phyloP scores from a whole-genome alignment of 225 moss, liverwort and hornwort species.

The Neckera pumila region DNA sequence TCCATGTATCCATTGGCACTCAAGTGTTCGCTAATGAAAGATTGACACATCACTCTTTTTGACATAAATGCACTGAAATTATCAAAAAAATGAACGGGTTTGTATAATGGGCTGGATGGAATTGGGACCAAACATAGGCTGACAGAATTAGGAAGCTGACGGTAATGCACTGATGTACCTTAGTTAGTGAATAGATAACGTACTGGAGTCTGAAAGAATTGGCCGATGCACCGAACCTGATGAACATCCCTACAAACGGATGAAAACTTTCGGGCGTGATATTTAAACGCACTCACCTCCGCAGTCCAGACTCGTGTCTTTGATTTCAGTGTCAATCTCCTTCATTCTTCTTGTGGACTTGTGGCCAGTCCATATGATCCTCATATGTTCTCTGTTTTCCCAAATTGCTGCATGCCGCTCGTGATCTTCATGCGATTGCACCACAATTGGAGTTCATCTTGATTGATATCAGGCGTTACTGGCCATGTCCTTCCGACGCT shows the following conservation, averaged over 20 bases:
- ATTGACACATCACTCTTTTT: no score
- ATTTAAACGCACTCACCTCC: not conserved
- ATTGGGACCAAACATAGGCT: no score
- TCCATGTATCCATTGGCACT: no score
- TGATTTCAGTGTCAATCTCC: not conserved
- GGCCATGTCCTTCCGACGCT: slow-evolving; percentile 20
- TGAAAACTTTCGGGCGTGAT: not conserved
- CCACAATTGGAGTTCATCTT: not conserved
- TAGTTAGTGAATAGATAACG: not conserved
- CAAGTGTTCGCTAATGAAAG: no score
- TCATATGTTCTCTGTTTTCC: not conserved
- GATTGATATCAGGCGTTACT: not conserved
- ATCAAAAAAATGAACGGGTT: no score
- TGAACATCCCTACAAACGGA: not conserved
- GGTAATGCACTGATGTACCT: no score
- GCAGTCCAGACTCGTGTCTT: not conserved
- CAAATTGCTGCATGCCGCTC: not conserved
- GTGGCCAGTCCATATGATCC: not conserved
- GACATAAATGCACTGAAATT: no score
- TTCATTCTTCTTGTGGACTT: not conserved
- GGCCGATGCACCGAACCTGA: not conserved
- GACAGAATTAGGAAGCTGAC: no score
- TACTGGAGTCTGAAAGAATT: not conserved
- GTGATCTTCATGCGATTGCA: not conserved
- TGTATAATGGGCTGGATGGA: no score